Percentiles rank a stretch among this genome's conserved stretches.
Conservation (phyloP, 2,329 filamentous ascomycete species). For the Metarhizium album region DNA sequence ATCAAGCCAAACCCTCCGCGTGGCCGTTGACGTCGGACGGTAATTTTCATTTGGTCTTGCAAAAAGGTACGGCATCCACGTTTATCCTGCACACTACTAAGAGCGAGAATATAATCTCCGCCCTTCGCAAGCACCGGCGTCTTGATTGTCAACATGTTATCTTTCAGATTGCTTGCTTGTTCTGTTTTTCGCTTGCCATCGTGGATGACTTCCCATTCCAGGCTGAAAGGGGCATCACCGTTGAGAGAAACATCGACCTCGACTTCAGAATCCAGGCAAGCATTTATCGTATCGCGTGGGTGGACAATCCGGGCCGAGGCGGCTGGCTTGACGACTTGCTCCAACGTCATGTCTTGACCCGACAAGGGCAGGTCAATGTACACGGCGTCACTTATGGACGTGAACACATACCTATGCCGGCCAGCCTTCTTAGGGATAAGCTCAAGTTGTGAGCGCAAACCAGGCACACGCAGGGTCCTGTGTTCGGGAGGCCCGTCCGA, state of each 20-base stretch:
- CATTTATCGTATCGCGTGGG: constrained; percentile 43
- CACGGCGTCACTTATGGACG: constrained; percentile 68
- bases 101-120: constrained; percentile 78
- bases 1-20: constrained; percentile 77
- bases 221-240: constrained; percentile 76
- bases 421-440: constrained; percentile 74
- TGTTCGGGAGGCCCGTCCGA: constrained; percentile 47
- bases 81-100: constrained; percentile 78
- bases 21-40: constrained; percentile 79
- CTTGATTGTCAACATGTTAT: constrained; percentile 55
- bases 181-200: constrained; percentile 72
- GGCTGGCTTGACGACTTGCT: constrained; percentile 88
- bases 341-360: constrained; percentile 52
- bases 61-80: constrained; percentile 79
- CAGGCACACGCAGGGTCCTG: constrained; percentile 48
- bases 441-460: constrained; percentile 73
- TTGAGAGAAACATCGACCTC: constrained; percentile 63
- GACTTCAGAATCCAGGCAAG: constrained; percentile 75
- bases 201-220: constrained; percentile 90
- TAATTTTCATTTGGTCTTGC: constrained; percentile 74
- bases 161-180: constrained; percentile 51
- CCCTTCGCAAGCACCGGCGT: constrained; percentile 67
- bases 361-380: constrained; percentile 58
- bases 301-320: constrained; percentile 65
- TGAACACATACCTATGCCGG: constrained; percentile 78